These are phyloP conservation scores for Ilyonectria destructans DNA, from an alignment of 2,329 filamentous ascomycete species.

Conservation along the genomic window DNA sequence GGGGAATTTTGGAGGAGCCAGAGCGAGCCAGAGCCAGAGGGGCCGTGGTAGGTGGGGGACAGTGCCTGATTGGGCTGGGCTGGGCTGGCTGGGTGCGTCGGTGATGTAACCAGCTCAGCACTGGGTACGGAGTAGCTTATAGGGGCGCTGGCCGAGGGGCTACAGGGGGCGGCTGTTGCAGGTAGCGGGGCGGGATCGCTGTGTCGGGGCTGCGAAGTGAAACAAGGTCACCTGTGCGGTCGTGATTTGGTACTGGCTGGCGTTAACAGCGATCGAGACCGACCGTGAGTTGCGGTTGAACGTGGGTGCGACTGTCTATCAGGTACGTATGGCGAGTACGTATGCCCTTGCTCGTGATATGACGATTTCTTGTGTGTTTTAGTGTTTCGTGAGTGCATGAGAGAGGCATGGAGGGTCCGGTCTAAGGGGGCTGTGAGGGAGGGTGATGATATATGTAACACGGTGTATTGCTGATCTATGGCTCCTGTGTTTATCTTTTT, in stretches of 20 bases:
- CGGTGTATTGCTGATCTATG: background rate
- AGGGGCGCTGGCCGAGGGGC: constrained; percentile 14
- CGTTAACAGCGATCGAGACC: background rate
- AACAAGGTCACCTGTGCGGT: constrained; percentile 23
- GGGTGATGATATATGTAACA: constrained; percentile 5
- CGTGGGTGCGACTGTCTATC: background rate
- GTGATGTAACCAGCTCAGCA: constrained; percentile 44
- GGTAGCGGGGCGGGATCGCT: constrained; percentile 32
- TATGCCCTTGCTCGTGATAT: constrained; percentile 4
- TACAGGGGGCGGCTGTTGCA: constrained; percentile 8
- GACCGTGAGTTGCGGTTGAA: constrained; percentile 3
- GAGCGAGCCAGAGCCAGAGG: constrained; percentile 30
- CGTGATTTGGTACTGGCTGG: background rate
- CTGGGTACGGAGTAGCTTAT: constrained; percentile 25
- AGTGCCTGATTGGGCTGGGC: constrained; percentile 47
- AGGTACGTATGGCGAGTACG: constrained; percentile 10
- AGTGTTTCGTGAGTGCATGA: constrained; percentile 4
- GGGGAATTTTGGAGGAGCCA: constrained; percentile 43
- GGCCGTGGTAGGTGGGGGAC: constrained; percentile 41
- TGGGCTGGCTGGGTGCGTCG: constrained; percentile 15
- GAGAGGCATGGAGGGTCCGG: background rate
- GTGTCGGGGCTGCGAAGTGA: constrained; percentile 31
- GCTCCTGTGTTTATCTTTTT: constrained; percentile 1
- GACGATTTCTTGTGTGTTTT: constrained; percentile 6
- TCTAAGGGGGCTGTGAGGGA: background rate